These are phyloP conservation scores for Sugiyamaella grinbergsii DNA, from an alignment of 1,139 yeast genomes.

Conservation along the genomic window DNA sequence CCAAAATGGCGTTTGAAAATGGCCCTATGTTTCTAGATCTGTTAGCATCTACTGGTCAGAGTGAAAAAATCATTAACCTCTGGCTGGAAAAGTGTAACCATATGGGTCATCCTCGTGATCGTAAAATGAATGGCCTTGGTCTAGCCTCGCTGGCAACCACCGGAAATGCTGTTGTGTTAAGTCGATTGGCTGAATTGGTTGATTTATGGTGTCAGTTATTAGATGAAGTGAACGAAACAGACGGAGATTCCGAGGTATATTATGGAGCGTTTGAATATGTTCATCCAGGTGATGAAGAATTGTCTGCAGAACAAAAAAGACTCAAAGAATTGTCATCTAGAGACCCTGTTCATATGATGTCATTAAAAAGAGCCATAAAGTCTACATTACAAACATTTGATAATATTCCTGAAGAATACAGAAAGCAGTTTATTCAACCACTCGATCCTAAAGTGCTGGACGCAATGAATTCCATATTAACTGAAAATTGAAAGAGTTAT, in stretches of 20 bases:
- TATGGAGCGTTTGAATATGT: slow-evolving; percentile 36
- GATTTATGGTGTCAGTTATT: slow-evolving; percentile 60
- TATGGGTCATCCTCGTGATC: slow-evolving; percentile 68
- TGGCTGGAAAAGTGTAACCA: slow-evolving; percentile 48
- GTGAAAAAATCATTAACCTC: slow-evolving; percentile 30
- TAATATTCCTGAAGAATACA: slow-evolving; percentile 1
- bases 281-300: slow-evolving; percentile 26
- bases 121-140: slow-evolving; percentile 65
- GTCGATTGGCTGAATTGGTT: slow-evolving; percentile 47
- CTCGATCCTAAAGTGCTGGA: slow-evolving; percentile 11
- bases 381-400: slow-evolving; percentile 6
- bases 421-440: slow-evolving; percentile 1
- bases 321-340: slow-evolving; percentile 23
- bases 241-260: slow-evolving; percentile 41
- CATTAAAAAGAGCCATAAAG: slow-evolving; percentile 24
- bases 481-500: no score
- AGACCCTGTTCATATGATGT: slow-evolving; percentile 35
- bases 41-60: slow-evolving; percentile 24
- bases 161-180: slow-evolving; percentile 39
- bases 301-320: slow-evolving; percentile 29
- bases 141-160: slow-evolving; percentile 50
- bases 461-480: slow-evolving; percentile 13
- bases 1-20: slow-evolving; percentile 55
- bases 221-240: slow-evolving; percentile 70
- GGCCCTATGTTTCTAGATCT: slow-evolving; percentile 52